Evolutionary conservation across 345 rosid genomes (phyloP).

Genomic region (Zanthoxylum bungeanum): DNA sequence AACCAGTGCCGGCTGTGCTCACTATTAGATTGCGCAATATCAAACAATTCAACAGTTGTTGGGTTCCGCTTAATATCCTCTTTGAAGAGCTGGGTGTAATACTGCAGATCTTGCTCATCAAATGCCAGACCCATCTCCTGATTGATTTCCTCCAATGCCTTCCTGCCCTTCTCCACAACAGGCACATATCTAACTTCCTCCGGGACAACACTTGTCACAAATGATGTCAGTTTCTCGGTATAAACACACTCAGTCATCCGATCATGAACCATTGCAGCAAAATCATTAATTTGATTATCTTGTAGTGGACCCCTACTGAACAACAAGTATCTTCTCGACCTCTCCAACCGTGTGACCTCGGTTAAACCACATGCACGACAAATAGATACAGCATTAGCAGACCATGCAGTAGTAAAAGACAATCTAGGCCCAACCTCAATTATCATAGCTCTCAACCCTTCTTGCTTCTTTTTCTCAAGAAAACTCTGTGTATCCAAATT

Average conservation of each 20-base stretch:
- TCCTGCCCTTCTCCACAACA: slow-evolving; percentile 82
- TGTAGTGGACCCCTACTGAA: slow-evolving; percentile 51
- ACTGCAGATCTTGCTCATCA: slow-evolving; percentile 93
- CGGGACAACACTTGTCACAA: slow-evolving; percentile 61
- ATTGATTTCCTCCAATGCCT: slow-evolving; percentile 87
- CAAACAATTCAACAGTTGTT: slow-evolving; percentile 85
- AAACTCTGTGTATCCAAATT: slow-evolving; percentile 71
- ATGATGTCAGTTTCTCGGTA: slow-evolving; percentile 53
- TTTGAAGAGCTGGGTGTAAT: slow-evolving; percentile 67
- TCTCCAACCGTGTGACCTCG: slow-evolving; percentile 79
- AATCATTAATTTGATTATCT: slow-evolving; percentile 55
- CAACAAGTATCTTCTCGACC: slow-evolving; percentile 80
- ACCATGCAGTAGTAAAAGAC: slow-evolving; percentile 96
- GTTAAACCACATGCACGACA: slow-evolving; percentile 73
- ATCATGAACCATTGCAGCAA: slow-evolving; percentile 83
- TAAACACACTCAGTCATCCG: slow-evolving; percentile 90
- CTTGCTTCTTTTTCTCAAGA: slow-evolving; percentile 70
- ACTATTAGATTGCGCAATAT: slow-evolving; percentile 93
- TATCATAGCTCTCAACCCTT: slow-evolving; percentile 50
- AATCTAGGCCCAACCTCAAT: slow-evolving; percentile 87
- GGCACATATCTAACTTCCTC: slow-evolving; percentile 73
- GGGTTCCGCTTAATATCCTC: slow-evolving; percentile 81
- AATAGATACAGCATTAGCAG: slow-evolving; percentile 85
- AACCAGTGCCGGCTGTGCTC: slow-evolving; percentile 98
- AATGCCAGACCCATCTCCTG: slow-evolving; percentile 90